Conservation (phyloP, 1,284 basidiomycete genomes). For the Coriolopsis trogii region DNA sequence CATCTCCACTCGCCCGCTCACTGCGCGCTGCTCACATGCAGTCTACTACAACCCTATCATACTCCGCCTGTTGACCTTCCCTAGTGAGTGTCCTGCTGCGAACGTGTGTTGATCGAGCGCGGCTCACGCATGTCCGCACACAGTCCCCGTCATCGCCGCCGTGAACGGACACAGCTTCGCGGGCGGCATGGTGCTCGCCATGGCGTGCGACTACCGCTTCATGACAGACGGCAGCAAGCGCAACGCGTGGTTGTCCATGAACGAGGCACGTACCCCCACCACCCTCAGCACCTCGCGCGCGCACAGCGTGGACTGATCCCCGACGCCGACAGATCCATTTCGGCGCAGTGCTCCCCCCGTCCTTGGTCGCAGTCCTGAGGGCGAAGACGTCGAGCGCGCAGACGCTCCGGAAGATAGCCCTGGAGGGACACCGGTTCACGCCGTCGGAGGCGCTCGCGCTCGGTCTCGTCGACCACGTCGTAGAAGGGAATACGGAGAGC, state of each 20-base stretch:
- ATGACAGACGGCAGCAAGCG: slow-evolving; percentile 83
- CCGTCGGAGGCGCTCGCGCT: slow-evolving; percentile 70
- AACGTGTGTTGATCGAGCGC: not conserved
- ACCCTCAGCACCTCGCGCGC: too few species aligned
- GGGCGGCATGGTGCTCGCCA: slow-evolving; percentile 78
- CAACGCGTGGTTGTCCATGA: slow-evolving; percentile 90
- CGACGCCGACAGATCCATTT: slow-evolving; percentile 67
- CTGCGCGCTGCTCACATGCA: slow-evolving; percentile 8
- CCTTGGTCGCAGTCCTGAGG: slow-evolving; percentile 68
- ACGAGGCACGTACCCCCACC: slow-evolving; percentile 71
- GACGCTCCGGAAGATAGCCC: slow-evolving; percentile 75
- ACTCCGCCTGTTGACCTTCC: slow-evolving; percentile 59
- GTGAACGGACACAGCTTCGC: slow-evolving; percentile 95
- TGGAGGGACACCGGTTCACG: slow-evolving; percentile 85
- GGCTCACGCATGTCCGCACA: not conserved
- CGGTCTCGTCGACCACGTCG: slow-evolving; percentile 77
- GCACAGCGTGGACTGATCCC: not conserved
- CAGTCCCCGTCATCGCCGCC: slow-evolving; percentile 84
- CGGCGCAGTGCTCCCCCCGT: slow-evolving; percentile 78
- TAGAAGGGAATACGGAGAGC: slow-evolving; percentile 53
- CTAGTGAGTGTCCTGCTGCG: slow-evolving; percentile 49
- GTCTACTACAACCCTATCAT: slow-evolving; percentile 39
- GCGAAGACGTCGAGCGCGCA: slow-evolving; percentile 65
- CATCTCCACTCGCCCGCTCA: not conserved
- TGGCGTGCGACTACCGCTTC: slow-evolving; percentile 88